A percentile compares a stretch with the other conserved stretches of the same genome.
Evolutionary conservation across 2,329 filamentous ascomycete species (phyloP).

Genomic region (Diplodia seriata): DNA sequence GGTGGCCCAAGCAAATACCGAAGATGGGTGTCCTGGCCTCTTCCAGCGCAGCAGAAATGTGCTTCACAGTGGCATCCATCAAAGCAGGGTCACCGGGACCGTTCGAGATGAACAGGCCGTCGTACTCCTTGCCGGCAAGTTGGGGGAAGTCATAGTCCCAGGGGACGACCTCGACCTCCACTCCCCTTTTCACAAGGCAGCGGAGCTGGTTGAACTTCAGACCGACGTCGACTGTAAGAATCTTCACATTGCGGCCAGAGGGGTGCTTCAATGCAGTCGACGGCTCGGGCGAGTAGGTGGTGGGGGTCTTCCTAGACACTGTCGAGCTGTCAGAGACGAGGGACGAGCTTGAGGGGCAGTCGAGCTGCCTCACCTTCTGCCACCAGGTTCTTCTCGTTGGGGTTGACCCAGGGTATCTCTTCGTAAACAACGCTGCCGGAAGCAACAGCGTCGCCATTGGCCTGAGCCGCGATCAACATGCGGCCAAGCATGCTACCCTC

Average conservation of each 20-base stretch:
- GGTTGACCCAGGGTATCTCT: constrained; percentile 84
- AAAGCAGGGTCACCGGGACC: constrained; percentile 94
- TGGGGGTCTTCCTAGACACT: constrained; percentile 90
- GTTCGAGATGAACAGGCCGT: constrained; percentile 97
- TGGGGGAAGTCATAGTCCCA: constrained; percentile 92
- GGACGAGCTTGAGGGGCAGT: neutral
- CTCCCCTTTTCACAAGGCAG: constrained; percentile 87
- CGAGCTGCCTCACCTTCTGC: constrained; percentile 76
- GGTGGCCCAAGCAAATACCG: constrained; percentile 94
- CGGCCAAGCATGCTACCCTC: constrained; percentile 96
- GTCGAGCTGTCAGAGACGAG: constrained; percentile 34
- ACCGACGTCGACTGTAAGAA: constrained; percentile 94
- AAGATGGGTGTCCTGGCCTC: constrained; percentile 88
- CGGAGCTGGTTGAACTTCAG: constrained; percentile 98
- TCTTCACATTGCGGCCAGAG: constrained; percentile 83
- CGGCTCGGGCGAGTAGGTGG: constrained; percentile 79
- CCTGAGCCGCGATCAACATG: constrained; percentile 56
- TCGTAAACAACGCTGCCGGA: constrained; percentile 67
- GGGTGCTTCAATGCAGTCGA: constrained; percentile 80
- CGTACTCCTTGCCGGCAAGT: constrained; percentile 81
- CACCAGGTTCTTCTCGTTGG: constrained; percentile 91
- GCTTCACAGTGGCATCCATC: constrained; percentile 78
- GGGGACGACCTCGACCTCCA: constrained; percentile 92
- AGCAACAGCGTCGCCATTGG: constrained; percentile 51
- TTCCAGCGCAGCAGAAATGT: constrained; percentile 77